A percentile compares a stretch with the other conserved stretches of the same genome.
phyloP scores from a whole-genome alignment of 495 filamentous ascomycete species.

The Sabuloglossum arenarium region DNA sequence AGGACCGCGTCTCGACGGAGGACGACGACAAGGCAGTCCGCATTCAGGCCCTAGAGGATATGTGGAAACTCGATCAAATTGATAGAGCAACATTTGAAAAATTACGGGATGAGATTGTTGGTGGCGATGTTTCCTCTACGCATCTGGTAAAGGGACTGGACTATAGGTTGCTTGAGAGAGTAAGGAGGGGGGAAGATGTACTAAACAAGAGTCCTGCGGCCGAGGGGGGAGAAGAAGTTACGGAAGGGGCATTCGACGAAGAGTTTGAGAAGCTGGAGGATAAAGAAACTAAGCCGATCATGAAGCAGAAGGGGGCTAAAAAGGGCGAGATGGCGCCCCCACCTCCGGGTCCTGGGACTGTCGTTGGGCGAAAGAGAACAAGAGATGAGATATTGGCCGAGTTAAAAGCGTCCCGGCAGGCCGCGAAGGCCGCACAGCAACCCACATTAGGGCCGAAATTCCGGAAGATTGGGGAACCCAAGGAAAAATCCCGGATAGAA shows the following conservation, averaged over 20 bases:
- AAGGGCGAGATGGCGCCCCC: slow-evolving; percentile 55
- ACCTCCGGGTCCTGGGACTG: slow-evolving; percentile 17
- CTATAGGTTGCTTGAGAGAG: slow-evolving; percentile 40
- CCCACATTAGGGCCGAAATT: slow-evolving; percentile 52
- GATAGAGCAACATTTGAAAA: slow-evolving; percentile 52
- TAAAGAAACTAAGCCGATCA: slow-evolving; percentile 34
- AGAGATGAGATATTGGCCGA: slow-evolving; percentile 69
- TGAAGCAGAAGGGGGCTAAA: slow-evolving; percentile 42
- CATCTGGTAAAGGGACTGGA: slow-evolving; percentile 88
- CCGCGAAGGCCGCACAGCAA: slow-evolving; percentile 20
- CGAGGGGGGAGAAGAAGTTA: slow-evolving; percentile 12
- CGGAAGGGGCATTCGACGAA: slow-evolving; percentile 37
- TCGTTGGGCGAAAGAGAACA: slow-evolving; percentile 45
- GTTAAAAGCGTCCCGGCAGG: slow-evolving; percentile 48
- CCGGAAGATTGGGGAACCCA: slow-evolving; percentile 47
- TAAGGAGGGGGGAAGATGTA: slow-evolving; percentile 20
- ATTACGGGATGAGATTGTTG: slow-evolving; percentile 53
- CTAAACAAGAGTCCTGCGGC: slow-evolving; percentile 11
- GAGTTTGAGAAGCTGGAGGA: slow-evolving; percentile 57
- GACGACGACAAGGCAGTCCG: slow-evolving; percentile 40
- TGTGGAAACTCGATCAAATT: slow-evolving; percentile 66
- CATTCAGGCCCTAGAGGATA: slow-evolving; percentile 60
- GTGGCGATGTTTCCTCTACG: slow-evolving; percentile 57
- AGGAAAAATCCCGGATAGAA: slow-evolving; percentile 49
- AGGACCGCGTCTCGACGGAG: slow-evolving; percentile 26